A percentile compares a stretch with the other conserved stretches of the same genome.
These are phyloP conservation scores for Yamadazyma tumulicola DNA, from an alignment of 805 yeast genomes.

Conservation along the genomic window DNA sequence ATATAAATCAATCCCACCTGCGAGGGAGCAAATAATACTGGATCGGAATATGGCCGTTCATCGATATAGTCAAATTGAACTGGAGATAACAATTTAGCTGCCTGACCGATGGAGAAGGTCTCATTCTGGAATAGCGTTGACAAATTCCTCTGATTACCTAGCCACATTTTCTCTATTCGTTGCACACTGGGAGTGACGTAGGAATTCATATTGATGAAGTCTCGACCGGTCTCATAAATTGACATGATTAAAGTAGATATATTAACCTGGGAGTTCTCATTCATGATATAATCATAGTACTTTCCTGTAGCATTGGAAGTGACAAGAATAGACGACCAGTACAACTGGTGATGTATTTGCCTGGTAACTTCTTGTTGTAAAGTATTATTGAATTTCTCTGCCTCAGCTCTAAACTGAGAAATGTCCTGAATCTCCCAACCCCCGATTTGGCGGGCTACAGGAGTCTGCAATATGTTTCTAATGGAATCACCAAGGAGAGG, in stretches of 20 bases:
- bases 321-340: slow-evolving; percentile 64
- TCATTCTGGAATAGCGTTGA: slow-evolving; percentile 14
- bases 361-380: slow-evolving; percentile 38
- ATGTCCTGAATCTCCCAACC: slow-evolving; percentile 35
- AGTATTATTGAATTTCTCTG: slow-evolving; percentile 22
- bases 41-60: slow-evolving; percentile 46
- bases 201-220: slow-evolving; percentile 44
- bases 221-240: slow-evolving; percentile 63
- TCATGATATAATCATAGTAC: slow-evolving; percentile 36
- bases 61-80: slow-evolving; percentile 39
- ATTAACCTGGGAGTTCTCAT: slow-evolving; percentile 26
- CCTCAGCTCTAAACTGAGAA: slow-evolving; percentile 24
- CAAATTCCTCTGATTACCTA: slow-evolving; percentile 21
- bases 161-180: slow-evolving; percentile 30
- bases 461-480: slow-evolving; percentile 22
- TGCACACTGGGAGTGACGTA: slow-evolving; percentile 41
- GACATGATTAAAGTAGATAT: slow-evolving; percentile 33
- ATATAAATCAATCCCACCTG: slow-evolving; percentile 76
- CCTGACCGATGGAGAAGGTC: slow-evolving; percentile 12
- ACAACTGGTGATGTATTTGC: slow-evolving; percentile 50
- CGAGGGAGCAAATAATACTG: slow-evolving; percentile 58
- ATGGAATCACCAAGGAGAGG: slow-evolving; percentile 51
- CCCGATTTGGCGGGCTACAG: slow-evolving; percentile 22
- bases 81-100: slow-evolving; percentile 23
- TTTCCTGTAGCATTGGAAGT: slow-evolving; percentile 43